phyloP scores from a whole-genome alignment of 164 flowering plant genomes.

The Macadamia tetraphylla region DNA sequence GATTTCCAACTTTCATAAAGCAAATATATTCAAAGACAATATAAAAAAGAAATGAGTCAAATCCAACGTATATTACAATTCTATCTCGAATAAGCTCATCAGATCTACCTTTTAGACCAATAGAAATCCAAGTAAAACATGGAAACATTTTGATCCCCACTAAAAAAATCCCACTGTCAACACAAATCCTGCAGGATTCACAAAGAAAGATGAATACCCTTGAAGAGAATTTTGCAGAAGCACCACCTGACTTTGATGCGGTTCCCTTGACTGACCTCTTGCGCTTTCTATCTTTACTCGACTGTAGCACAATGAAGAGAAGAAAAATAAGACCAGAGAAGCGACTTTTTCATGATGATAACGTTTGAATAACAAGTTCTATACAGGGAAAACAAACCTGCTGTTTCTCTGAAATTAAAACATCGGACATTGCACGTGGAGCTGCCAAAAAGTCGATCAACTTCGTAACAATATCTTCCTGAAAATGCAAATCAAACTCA shows the following conservation, averaged over 20 bases:
- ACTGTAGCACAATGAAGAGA: slow-evolving; percentile 26
- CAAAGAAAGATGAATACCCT: slow-evolving; percentile 41
- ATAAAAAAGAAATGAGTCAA: no score
- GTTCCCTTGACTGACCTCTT: slow-evolving; percentile 43
- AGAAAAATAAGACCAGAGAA: neutral
- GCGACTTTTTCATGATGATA: neutral
- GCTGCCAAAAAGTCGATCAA: slow-evolving; percentile 76
- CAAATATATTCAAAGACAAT: no score
- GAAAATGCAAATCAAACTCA: slow-evolving; percentile 21
- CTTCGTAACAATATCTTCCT: slow-evolving; percentile 80
- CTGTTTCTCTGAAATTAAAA: slow-evolving; percentile 68
- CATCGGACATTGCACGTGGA: slow-evolving; percentile 69
- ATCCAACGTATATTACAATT: no score
- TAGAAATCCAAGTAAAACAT: neutral
- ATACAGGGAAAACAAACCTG: slow-evolving; percentile 35
- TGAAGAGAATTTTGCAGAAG: slow-evolving; percentile 42
- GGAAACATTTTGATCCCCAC: neutral
- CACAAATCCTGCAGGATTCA: neutral
- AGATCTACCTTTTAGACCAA: neutral
- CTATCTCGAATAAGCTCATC: no score
- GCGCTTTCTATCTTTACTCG: slow-evolving; percentile 59
- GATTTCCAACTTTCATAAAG: no score
- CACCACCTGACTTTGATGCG: slow-evolving; percentile 40
- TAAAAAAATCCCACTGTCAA: neutral
- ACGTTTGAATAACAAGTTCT: neutral